A percentile compares a stretch with the other conserved stretches of the same genome.
Conservation (phyloP, 2,329 filamentous ascomycete species). For the Cercospora beticola region DNA sequence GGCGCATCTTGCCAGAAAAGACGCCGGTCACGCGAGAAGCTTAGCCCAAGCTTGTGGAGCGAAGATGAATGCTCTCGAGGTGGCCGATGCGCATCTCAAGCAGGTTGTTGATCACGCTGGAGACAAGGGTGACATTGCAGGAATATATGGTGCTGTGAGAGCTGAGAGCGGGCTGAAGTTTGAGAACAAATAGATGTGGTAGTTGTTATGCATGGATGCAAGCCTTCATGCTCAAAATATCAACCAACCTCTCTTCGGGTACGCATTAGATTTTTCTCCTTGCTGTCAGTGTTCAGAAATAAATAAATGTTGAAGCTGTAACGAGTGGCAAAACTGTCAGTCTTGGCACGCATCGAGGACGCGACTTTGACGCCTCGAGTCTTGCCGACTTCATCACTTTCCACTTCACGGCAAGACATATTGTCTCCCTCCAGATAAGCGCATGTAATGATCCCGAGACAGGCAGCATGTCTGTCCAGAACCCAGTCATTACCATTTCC, state of each 20-base stretch:
- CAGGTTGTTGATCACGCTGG: conserved; percentile 69
- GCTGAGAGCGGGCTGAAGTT: conserved; percentile 72
- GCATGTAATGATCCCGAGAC: not conserved
- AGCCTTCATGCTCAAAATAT: not conserved
- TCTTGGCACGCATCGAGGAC: not conserved
- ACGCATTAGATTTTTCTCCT: not conserved
- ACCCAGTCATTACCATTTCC: conserved; percentile 15
- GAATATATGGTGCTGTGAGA: conserved; percentile 77
- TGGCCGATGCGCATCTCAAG: conserved; percentile 67
- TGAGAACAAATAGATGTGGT: conserved; percentile 46
- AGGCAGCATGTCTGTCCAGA: conserved; percentile 15
- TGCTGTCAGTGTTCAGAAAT: not conserved
- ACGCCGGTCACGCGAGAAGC: conserved; percentile 69
- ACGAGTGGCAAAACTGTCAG: not conserved
- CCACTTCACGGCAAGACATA: not conserved
- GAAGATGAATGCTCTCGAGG: conserved; percentile 63
- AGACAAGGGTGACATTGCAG: conserved; percentile 72
- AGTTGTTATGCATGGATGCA: not conserved
- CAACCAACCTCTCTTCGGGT: not conserved
- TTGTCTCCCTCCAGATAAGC: not conserved
- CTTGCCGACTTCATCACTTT: not conserved
- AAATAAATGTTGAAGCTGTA: not conserved
- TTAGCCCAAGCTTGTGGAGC: conserved; percentile 65
- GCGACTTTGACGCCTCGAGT: not conserved
- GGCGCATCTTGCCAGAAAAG: conserved; percentile 79